Evolutionary conservation across 192 early-diverging fungal genomes (phyloP), one percentile per base, ranked within the genome.

Genomic region (Tieghemiomyces parasiticus): DNA sequence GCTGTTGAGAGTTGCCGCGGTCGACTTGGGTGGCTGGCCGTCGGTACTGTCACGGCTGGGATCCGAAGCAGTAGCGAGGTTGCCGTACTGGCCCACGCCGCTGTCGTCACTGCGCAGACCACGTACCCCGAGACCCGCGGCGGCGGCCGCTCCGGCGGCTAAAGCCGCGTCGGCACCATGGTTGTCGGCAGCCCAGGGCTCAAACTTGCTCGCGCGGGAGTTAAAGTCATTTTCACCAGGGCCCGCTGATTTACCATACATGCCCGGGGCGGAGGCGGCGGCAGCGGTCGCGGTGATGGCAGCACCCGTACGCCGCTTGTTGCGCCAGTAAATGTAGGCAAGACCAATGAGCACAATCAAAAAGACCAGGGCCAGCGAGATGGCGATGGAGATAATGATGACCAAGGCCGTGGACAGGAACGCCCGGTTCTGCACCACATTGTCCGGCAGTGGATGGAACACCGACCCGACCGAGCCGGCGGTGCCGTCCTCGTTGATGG

Each of bases 301-400:
- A 3, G 75, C 71, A 4, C 70, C 67, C 2, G 69, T 70, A 30
- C 71, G 69, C 34, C 71, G 75, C 25, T 70, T 69, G 58, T 77
- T 77, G 62, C 75, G 75, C 63, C 71, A 52, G 66, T 77, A 77
- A 20, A 77, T 66, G 58, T 79, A 79, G 10, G 74, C 46, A 51
- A 86, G 71, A 1, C 80, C 82, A 34, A 75, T 46, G 16, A 76
- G 60, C 20, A 86, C 81, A 45, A 85, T 76, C 2, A 82, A 62
- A 64, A 82, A 75, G 20, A 83, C 79, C 0, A 88, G 65, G 2
- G 71, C 79, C 24, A 86, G 69, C 22, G 86, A 80, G 42, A 85
- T 82, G 8, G 77, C 82, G 28, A 82, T 69, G 34, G 86, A 80
- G 48, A 86, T 80, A 14, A 86, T 63, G 30, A 88, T 82, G 2